phyloP scores from a whole-genome alignment of 2,329 filamentous ascomycete genomes.

The Hymenoscyphus repandus region DNA sequence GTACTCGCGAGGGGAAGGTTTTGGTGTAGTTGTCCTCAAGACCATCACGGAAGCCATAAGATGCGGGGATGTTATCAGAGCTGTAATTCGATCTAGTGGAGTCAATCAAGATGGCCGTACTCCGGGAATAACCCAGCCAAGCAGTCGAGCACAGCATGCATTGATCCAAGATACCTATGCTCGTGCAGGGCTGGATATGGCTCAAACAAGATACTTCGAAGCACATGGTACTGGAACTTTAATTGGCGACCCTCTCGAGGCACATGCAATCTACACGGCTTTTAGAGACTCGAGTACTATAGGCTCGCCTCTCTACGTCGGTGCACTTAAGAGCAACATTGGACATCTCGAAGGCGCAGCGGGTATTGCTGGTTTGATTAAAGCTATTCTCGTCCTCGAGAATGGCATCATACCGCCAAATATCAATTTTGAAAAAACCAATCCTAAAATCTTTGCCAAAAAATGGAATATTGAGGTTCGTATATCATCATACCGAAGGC shows the following conservation, averaged over 20 bases:
- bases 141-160: slow-evolving; percentile 34
- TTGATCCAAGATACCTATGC: slow-evolving; percentile 12
- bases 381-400: slow-evolving; percentile 36
- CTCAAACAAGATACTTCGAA: slow-evolving; percentile 7
- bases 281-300: neutral
- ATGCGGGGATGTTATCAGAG: slow-evolving; percentile 37
- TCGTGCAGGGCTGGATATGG: slow-evolving; percentile 8
- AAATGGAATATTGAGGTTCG: slow-evolving; percentile 29
- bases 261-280: neutral
- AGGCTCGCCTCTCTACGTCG: slow-evolving; percentile 12
- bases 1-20: slow-evolving; percentile 48
- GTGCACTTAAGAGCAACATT: slow-evolving; percentile 32
- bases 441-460: slow-evolving; percentile 27
- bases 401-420: slow-evolving; percentile 37
- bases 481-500: neutral
- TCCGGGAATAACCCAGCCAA: slow-evolving; percentile 48
- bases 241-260: slow-evolving; percentile 12
- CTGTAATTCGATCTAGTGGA: slow-evolving; percentile 37
- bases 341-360: slow-evolving; percentile 32
- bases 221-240: slow-evolving; percentile 13
- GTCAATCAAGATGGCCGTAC: slow-evolving; percentile 50
- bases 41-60: slow-evolving; percentile 43
- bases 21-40: slow-evolving; percentile 37
- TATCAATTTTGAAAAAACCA: slow-evolving; percentile 34
- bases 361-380: slow-evolving; percentile 35